Base-by-base conservation (phyloP, 768 basidiomycete genomes). In the Kwoniella dejecticola region DNA sequence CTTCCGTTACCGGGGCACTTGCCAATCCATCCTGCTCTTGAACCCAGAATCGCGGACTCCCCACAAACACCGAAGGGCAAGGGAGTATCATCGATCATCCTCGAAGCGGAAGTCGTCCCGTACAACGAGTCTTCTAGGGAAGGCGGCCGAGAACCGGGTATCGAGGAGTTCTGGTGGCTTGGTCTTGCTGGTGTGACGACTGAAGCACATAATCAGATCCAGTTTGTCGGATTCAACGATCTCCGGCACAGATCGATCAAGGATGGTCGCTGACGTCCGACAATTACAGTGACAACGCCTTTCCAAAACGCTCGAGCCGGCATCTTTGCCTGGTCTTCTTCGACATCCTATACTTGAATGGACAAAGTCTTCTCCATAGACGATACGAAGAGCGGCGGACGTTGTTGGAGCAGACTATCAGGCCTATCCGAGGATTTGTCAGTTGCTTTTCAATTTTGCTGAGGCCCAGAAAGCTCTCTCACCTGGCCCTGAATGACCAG, bases 61-160 rank as follows among this genome's bases (percentile, higher is more conserved):
- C 19, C 41, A 12, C 10, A n/a, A 29, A 15, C n/a, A 2, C 53
- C 11, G 3, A 12, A 19, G 13, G 21, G 41, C 15, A 45, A 24
- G 12, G 27, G 49, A 8, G 12, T 36, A 8, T 27, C 42, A 2
- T 79, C 77, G 13, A 66, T 83, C 27, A 80, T 85, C 6, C 67
- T 88, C 0, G 93, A 97, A 72, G 92, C 91, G 1, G 93, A 97
- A 78, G 90, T 95, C 87, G 88, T 95, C 4, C 88, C 89, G 0
- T 95, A 84, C 75, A 84, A 88, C 36, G 88, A 87, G 26, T 77
- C 75, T 1, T 74, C 78, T 19, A 44, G 77, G 11, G 68, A 69
- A 52, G 76, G 76, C 13, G 65, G 63, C 26, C 48, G 74, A 30
- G 72, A 70, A 3, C 71, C 76, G 5, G 77, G 81, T 24, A 85